Evolutionary conservation across 1,139 yeast genomes (phyloP).

Genomic region (Saccharomycopsis hybrid): DNA sequence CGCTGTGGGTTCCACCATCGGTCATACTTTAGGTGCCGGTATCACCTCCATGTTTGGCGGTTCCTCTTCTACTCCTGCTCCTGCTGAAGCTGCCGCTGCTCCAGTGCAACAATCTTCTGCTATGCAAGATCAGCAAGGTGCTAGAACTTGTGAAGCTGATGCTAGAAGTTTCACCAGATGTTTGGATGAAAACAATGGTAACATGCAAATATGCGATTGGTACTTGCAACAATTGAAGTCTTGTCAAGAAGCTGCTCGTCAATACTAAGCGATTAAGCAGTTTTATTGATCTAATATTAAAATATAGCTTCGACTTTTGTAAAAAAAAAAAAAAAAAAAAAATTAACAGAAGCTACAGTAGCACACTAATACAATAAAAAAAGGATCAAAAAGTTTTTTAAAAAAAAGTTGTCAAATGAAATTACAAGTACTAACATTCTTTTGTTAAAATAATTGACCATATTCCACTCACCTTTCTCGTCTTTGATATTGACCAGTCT

Average conservation of each 20-base stretch:
- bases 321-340: no score
- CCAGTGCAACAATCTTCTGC: neutral
- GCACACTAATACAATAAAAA: no score
- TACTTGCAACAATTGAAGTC: slow-evolving; percentile 96
- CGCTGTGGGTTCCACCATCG: slow-evolving; percentile 95
- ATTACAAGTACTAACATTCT: no score
- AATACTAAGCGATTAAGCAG: slow-evolving; percentile 41
- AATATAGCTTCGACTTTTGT: no score
- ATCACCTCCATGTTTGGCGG: slow-evolving; percentile 86
- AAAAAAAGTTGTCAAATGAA: no score
- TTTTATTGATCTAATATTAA: no score
- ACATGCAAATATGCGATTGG: slow-evolving; percentile 95
- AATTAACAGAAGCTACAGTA: no score
- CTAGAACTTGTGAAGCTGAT: slow-evolving; percentile 73
- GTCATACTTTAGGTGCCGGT: slow-evolving; percentile 96
- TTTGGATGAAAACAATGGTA: slow-evolving; percentile 86
- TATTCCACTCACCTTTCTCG: no score
- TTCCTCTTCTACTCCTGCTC: slow-evolving; percentile 31
- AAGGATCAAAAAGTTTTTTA: no score
- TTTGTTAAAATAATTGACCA: no score
- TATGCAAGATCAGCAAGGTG: no score
- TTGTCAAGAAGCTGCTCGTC: slow-evolving; percentile 90
- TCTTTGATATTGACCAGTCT: no score
- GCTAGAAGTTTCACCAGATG: slow-evolving; percentile 95
- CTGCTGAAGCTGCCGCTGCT: slow-evolving; percentile 29